phyloP scores from a whole-genome alignment of 352 stramenopile genomes.

The Phytophthora macrochlamydospora region DNA sequence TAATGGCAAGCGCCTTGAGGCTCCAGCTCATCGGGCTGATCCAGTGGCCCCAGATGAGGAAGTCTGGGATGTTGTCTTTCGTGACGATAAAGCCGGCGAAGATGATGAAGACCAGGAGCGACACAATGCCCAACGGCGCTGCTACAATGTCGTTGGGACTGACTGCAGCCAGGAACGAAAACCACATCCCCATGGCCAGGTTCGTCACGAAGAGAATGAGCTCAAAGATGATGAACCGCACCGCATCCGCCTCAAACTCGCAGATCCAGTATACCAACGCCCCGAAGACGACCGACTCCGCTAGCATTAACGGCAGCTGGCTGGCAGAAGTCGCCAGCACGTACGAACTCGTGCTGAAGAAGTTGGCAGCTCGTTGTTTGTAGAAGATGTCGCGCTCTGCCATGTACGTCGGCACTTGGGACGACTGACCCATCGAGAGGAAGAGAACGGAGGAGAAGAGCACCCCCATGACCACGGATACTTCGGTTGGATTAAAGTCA shows the following conservation, averaged over 20 bases:
- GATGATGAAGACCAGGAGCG: conserved; percentile 42
- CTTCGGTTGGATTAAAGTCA: conserved; percentile 30
- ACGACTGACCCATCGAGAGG: conserved; percentile 58
- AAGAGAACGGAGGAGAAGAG: conserved; percentile 81
- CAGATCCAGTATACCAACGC: conserved; percentile 79
- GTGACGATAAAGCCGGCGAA: conserved; percentile 55
- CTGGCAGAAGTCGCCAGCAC: conserved; percentile 41
- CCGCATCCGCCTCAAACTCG: conserved; percentile 36
- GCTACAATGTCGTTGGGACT: conserved; percentile 34
- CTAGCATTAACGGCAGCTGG: conserved; percentile 38
- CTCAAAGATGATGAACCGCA: conserved; percentile 44
- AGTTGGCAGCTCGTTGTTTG: conserved; percentile 77
- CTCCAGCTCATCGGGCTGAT: conserved; percentile 59
- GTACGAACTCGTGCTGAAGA: conserved; percentile 71
- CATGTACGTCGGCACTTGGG: conserved; percentile 72
- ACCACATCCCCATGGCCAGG: conserved; percentile 12
- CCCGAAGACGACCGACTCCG: conserved; percentile 73
- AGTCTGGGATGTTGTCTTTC: conserved; percentile 45
- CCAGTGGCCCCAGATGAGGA: conserved; percentile 56
- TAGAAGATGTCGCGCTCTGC: conserved; percentile 68
- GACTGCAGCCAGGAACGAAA: conserved; percentile 38
- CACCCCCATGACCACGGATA: conserved; percentile 53
- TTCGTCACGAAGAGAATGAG: conserved; percentile 39
- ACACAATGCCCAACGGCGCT: conserved; percentile 31
- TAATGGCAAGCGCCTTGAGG: conserved; percentile 40